phyloP scores from a whole-genome alignment of 148 eudicot species.

The Vaccinium myrtillus region DNA sequence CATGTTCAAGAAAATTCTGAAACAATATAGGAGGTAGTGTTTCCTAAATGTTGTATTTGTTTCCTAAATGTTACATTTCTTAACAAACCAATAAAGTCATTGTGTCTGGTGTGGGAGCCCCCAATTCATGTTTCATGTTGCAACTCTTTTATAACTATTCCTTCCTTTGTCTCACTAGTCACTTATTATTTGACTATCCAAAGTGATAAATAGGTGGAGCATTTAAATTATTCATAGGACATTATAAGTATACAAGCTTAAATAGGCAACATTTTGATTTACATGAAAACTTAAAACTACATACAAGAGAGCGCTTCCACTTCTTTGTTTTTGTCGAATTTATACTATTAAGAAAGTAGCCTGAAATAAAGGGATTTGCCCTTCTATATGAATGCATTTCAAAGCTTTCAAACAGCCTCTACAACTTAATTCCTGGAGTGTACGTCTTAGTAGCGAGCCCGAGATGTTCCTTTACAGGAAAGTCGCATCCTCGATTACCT shows the following conservation, averaged over 20 bases:
- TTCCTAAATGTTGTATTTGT: background rate
- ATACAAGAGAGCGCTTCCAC: background rate
- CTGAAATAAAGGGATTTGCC: background rate
- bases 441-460: background rate
- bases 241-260: background rate
- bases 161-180: background rate
- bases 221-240: background rate
- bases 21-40: background rate
- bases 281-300: background rate
- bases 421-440: background rate
- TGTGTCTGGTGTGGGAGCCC: background rate
- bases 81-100: background rate
- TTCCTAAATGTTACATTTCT: background rate
- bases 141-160: background rate
- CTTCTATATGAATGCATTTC: too few species aligned
- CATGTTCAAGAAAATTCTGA: background rate
- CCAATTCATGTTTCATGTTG: background rate
- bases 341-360: background rate
- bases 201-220: background rate
- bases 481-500: background rate
- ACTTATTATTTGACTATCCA: background rate
- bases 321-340: background rate
- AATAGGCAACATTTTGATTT: background rate
- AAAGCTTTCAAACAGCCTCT: background rate
- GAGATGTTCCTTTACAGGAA: background rate